A percentile compares a stretch with the other conserved stretches of the same genome.
Evolutionary conservation across 805 yeast species (phyloP).

Genomic region (Kuraishia molischiana): DNA sequence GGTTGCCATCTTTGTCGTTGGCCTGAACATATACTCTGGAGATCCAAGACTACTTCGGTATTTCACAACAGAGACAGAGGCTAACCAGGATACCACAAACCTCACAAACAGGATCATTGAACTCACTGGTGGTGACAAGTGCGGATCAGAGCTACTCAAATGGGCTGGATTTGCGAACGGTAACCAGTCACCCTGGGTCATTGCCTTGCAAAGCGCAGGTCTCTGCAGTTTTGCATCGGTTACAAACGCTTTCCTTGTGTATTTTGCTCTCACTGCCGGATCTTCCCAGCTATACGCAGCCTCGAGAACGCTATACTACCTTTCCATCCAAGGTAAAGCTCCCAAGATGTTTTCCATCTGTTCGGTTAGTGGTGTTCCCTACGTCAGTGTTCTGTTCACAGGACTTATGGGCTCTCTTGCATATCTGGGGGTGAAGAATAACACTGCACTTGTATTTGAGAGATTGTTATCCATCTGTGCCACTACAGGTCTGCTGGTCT

Average conservation of each 20-base stretch:
- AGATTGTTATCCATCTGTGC: conserved; percentile 60
- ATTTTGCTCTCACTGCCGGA: conserved; percentile 49
- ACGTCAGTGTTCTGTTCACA: conserved; percentile 55
- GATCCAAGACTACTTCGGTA: conserved; percentile 64
- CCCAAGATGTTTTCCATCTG: conserved; percentile 54
- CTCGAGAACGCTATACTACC: conserved; percentile 46
- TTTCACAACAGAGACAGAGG: conserved; percentile 21
- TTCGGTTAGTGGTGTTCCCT: conserved; percentile 62
- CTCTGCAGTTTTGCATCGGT: conserved; percentile 39
- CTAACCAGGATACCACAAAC: conserved; percentile 5
- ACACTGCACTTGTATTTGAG: conserved; percentile 55
- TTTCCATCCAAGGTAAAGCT: conserved; percentile 47
- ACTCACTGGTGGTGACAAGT: conserved; percentile 17
- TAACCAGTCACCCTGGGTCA: conserved; percentile 46
- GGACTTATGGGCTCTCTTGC: conserved; percentile 53
- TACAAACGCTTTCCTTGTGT: conserved; percentile 41
- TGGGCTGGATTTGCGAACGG: conserved; percentile 33
- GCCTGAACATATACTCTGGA: conserved; percentile 67
- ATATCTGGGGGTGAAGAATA: conserved; percentile 45
- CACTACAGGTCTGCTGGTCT: conserved; percentile 67
- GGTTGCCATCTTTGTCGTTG: conserved; percentile 56
- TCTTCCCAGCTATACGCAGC: conserved; percentile 51
- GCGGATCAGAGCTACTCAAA: conserved; percentile 12
- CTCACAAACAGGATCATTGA: conserved; percentile 8
- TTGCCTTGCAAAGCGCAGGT: conserved; percentile 44